Percentiles rank a stretch among this genome's conserved stretches.
Conservation (phyloP, 2,329 filamentous ascomycete species). For the Talaromyces sp. region DNA sequence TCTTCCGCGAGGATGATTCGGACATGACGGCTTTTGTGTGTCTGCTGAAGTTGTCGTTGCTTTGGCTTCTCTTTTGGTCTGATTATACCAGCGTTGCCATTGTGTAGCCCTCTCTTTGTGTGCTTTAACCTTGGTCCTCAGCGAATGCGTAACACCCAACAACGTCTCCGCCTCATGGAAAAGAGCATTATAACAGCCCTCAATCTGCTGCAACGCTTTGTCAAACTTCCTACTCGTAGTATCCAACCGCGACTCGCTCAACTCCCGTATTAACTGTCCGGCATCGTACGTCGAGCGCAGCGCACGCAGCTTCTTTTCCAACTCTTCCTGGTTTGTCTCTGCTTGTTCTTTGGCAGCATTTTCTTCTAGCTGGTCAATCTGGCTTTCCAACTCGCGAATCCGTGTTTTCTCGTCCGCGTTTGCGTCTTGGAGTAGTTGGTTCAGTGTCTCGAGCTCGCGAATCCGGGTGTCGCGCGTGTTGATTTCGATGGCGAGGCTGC, state of each 20-base stretch:
- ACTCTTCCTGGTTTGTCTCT: background rate
- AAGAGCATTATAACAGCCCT: constrained; percentile 25
- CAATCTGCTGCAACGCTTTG: constrained; percentile 16
- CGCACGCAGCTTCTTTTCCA: constrained; percentile 10
- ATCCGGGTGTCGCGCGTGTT: constrained; percentile 16
- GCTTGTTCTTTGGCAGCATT: background rate
- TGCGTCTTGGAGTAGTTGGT: background rate
- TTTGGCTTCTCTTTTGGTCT: constrained; percentile 10
- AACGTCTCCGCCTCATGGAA: constrained; percentile 26
- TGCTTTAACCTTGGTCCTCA: constrained; percentile 26
- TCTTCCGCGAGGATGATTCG: background rate
- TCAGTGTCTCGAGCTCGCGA: constrained; percentile 16
- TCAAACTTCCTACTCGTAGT: constrained; percentile 7
- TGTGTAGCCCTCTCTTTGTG: constrained; percentile 27
- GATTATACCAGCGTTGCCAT: constrained; percentile 24
- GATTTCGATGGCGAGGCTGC: constrained; percentile 19
- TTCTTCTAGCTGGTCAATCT: background rate
- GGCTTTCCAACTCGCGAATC: background rate
- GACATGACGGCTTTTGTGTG: background rate
- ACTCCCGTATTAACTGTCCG: constrained; percentile 13
- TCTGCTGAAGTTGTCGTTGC: background rate
- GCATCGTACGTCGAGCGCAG: constrained; percentile 25
- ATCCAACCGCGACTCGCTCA: constrained; percentile 5
- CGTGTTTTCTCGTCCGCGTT: background rate
- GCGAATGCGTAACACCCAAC: constrained; percentile 18